A percentile compares a stretch with the other conserved stretches of the same genome.
Conservation (phyloP, 1,284 basidiomycete genomes). For the Cryptococcus maquisensis region DNA sequence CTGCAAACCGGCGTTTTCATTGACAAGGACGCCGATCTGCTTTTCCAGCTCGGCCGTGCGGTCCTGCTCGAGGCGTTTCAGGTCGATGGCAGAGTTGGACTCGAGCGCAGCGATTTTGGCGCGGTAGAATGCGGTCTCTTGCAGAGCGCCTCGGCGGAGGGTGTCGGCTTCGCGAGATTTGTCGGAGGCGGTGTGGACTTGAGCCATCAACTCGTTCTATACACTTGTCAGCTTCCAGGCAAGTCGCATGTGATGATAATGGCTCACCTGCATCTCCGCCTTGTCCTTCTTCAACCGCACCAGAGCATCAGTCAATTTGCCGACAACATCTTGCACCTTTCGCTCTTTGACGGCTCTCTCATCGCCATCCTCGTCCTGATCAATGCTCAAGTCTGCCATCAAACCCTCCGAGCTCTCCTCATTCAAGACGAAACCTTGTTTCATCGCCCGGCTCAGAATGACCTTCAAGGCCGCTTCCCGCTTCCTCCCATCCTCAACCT, state of each 20-base stretch:
- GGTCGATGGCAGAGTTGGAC: constrained; percentile 61
- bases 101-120: constrained; percentile 88
- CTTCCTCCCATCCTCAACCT: constrained; percentile 70
- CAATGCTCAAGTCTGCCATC: constrained; percentile 45
- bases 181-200: constrained; percentile 62
- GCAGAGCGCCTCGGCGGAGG: constrained; percentile 70
- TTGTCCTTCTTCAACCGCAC: constrained; percentile 85
- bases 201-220: constrained; percentile 39
- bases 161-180: constrained; percentile 76
- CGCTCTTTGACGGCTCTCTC: constrained; percentile 13
- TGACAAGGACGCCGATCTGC: constrained; percentile 63
- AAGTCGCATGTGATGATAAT: constrained; percentile 45
- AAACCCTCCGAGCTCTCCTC: constrained; percentile 47
- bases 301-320: constrained; percentile 65
- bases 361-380: constrained; percentile 29
- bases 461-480: constrained; percentile 84
- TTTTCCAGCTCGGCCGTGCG: constrained; percentile 75
- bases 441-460: constrained; percentile 69
- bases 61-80: constrained; percentile 71
- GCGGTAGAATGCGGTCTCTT: constrained; percentile 95
- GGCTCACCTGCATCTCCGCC: constrained; percentile 75
- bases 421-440: constrained; percentile 73
- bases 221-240: constrained; percentile 14
- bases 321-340: constrained; percentile 27
- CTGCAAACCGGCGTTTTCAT: constrained; percentile 58